Percentiles rank a stretch among this genome's conserved stretches.
Conservation (phyloP, 2,329 filamentous ascomycete genomes). For the Trichoderma sp. region DNA sequence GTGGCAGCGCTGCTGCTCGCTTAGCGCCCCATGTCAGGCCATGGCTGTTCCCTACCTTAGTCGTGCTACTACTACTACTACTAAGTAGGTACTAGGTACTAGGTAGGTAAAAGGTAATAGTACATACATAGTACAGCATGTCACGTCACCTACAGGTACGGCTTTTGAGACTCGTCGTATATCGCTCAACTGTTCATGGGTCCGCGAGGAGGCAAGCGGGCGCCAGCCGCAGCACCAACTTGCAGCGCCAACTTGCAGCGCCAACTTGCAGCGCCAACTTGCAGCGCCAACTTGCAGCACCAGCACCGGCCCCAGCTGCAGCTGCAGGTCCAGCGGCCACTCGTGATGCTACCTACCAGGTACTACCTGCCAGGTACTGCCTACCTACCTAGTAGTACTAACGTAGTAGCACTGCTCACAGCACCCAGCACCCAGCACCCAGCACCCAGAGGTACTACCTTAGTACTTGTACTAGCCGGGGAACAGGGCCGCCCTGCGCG, state of each 20-base stretch:
- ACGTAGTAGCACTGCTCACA: too few relatives aligned
- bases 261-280: neutral
- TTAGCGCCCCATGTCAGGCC: neutral
- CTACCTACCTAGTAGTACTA: too few relatives aligned
- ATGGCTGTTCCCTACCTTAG: neutral
- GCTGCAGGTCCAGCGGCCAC: neutral
- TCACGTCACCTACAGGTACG: neutral
- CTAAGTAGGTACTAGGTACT: too few relatives aligned
- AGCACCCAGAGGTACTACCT: neutral
- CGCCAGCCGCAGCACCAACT: neutral
- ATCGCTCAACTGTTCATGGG: neutral
- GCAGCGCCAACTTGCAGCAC: neutral
- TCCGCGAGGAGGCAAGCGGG: neutral
- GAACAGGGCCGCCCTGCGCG: too few relatives aligned
- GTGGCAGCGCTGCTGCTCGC: slow-evolving; percentile 4
- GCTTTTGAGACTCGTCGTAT: neutral
- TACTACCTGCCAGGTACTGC: too few relatives aligned
- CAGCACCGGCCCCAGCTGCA: neutral
- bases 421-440: neutral
- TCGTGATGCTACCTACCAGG: too few relatives aligned
- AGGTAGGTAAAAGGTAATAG: too few relatives aligned
- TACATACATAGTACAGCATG: too few relatives aligned
- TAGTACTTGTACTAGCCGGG: too few relatives aligned
- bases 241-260: neutral
- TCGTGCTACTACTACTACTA: too few relatives aligned